A percentile compares a stretch with the other conserved stretches of the same genome.
Evolutionary conservation across 139 green algal genomes (phyloP).

Genomic region (Chlorella sp.): DNA sequence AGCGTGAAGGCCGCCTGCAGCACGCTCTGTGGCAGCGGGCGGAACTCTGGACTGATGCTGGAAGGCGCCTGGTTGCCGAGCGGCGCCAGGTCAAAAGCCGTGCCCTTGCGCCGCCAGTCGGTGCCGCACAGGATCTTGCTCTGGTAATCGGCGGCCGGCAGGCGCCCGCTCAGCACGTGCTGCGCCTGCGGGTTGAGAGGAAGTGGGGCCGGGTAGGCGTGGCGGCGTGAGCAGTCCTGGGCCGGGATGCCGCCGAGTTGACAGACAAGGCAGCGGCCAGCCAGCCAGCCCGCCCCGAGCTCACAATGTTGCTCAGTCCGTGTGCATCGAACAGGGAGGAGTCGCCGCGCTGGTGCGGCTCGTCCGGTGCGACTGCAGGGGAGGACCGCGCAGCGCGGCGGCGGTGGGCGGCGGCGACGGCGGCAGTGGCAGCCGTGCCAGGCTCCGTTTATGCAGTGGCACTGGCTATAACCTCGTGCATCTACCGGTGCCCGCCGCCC

Average conservation of each 20-base stretch:
- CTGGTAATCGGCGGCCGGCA: constrained; percentile 5
- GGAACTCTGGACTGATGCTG: neutral
- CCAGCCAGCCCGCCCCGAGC: neutral
- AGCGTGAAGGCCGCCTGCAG: constrained; percentile 7
- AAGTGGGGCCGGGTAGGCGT: no score
- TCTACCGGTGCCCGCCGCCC: neutral
- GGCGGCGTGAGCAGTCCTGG: no score
- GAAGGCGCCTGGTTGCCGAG: constrained; percentile 8
- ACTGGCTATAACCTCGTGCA: no score
- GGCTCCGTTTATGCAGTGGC: neutral
- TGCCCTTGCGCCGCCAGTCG: constrained; percentile 24
- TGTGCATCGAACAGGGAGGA: constrained; percentile 1
- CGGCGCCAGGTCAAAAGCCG: neutral
- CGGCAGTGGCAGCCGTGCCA: neutral
- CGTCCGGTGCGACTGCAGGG: constrained; percentile 21
- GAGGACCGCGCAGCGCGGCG: neutral
- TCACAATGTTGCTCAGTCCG: constrained; percentile 15
- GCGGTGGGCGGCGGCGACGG: neutral
- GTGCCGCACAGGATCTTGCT: constrained; percentile 22
- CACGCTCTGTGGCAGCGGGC: neutral
- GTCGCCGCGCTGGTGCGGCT: constrained; percentile 24
- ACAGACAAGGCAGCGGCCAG: no score
- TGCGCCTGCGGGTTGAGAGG: no score
- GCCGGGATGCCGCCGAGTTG: no score
- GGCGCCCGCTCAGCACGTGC: constrained; percentile 18